Evolutionary conservation across 2,329 filamentous ascomycete genomes (phyloP).

Genomic region (Fusarium vanettenii): DNA sequence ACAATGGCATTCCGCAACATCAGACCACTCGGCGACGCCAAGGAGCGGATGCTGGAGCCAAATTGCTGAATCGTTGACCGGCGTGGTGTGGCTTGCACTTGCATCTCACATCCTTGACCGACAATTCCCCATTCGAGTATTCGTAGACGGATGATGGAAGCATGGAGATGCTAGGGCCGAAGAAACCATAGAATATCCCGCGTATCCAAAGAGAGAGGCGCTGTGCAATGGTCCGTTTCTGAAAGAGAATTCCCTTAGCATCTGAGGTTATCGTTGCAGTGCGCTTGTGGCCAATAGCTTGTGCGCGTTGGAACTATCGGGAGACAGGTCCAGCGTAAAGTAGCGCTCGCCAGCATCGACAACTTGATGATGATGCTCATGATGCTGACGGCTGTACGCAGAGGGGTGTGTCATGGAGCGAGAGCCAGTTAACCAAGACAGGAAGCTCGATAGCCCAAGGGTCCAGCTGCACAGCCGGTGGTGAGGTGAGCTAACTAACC

Average conservation of each 20-base stretch:
- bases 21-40: constrained; percentile 36
- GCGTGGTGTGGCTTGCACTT: constrained; percentile 38
- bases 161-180: background rate
- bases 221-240: background rate
- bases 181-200: background rate
- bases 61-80: constrained; percentile 28
- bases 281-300: background rate
- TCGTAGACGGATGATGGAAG: background rate
- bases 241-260: background rate
- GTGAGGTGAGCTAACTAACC: constrained; percentile 22
- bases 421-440: constrained; percentile 31
- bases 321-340: background rate
- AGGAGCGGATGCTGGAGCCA: constrained; percentile 21
- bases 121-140: constrained; percentile 23
- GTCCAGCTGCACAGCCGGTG: constrained; percentile 38
- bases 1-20: constrained; percentile 36
- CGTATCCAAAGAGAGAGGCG: background rate
- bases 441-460: constrained; percentile 37
- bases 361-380: background rate
- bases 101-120: constrained; percentile 36
- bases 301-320: background rate
- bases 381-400: background rate
- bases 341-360: background rate
- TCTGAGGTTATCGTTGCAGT: constrained; percentile 1
- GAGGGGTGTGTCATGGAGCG: background rate